Base-by-base conservation (phyloP, 768 basidiomycete species). In the Mrakia hoshinonis region DNA sequence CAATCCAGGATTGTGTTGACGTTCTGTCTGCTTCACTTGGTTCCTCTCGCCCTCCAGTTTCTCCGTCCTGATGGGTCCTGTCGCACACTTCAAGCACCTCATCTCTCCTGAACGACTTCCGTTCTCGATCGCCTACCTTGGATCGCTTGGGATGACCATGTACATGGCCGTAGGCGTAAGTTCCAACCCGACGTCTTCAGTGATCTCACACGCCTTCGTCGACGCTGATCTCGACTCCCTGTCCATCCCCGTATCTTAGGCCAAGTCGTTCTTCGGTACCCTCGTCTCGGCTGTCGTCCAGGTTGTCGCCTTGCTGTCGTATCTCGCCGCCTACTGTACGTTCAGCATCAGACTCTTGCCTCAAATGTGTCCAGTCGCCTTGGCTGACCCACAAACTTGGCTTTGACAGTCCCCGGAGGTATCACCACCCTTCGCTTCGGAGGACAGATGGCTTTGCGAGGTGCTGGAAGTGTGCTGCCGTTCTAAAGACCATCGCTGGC, bases 121-220 rank as follows among this genome's bases (percentile, higher is more conserved):
- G 1, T 81, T 81, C 79, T 87, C 89, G 29, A 76, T 83, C 43
- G 84, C 92, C 6, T 99, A 98, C 80, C 85, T 99, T 74, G 81
- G 82, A 34, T 92, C 90, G 69, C 82, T 98, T 3, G 89, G 84
- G 18, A 83, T 93, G 15, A 98, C 96, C 1, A 83, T 98, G 15
- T 95, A 92, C 79, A 95, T 96, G 78, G 87, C 94, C 1, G 83
- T 99, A 39, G 91, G 88, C 55, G 93, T 95, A 78, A 75, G 89
- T 82, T 18, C 0, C 15, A 2, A 11, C 49, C 29, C 51, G 34
- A 29, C 60, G 48, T n/a, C 63, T 29, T 29, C n/a, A n/a, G n/a
- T n/a, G n/a, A n/a, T n/a, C n/a, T n/a, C n/a, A n/a, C n/a, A n/a
- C n/a, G n/a, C n/a, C n/a, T n/a, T n/a, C n/a, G 54, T 18, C 34